Percentiles rank a stretch among this genome's conserved stretches.
Conservation (phyloP, 2,329 filamentous ascomycete species). For the Bimuria novae-zelandiae region DNA sequence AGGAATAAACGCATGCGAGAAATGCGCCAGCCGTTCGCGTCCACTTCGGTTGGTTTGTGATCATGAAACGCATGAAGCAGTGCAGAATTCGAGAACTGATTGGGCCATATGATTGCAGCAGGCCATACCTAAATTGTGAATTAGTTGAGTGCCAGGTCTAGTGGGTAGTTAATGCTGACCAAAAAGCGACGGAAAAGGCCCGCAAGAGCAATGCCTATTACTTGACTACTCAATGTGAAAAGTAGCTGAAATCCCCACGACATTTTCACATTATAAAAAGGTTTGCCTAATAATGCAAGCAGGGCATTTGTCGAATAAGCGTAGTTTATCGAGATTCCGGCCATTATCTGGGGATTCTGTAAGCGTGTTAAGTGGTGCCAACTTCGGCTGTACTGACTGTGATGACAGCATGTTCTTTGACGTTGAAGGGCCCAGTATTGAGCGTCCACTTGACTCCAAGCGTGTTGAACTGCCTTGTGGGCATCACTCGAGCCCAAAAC, state of each 20-base stretch:
- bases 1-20: slow-evolving; percentile 69
- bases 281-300: slow-evolving; percentile 55
- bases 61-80: slow-evolving; percentile 77
- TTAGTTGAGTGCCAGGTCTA: neutral
- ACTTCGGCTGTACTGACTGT: slow-evolving; percentile 22
- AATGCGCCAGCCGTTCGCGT: slow-evolving; percentile 66
- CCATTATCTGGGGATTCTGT: slow-evolving; percentile 49
- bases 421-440: slow-evolving; percentile 72
- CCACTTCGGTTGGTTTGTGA: slow-evolving; percentile 58
- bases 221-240: slow-evolving; percentile 68
- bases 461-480: slow-evolving; percentile 54
- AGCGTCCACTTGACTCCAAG: slow-evolving; percentile 61
- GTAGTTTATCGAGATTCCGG: slow-evolving; percentile 64
- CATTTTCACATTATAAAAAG: slow-evolving; percentile 74
- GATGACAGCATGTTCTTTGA: slow-evolving; percentile 72
- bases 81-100: slow-evolving; percentile 67
- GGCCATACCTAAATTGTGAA: slow-evolving; percentile 54
- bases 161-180: slow-evolving; percentile 10
- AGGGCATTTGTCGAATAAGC: slow-evolving; percentile 78
- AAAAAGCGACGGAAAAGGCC: slow-evolving; percentile 34
- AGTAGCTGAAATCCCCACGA: slow-evolving; percentile 69
- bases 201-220: slow-evolving; percentile 23
- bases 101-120: slow-evolving; percentile 76
- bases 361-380: neutral
- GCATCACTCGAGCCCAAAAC: slow-evolving; percentile 63